Evolutionary conservation across 2,329 filamentous ascomycete species (phyloP).

Genomic region (Uncinocarpus reesii): DNA sequence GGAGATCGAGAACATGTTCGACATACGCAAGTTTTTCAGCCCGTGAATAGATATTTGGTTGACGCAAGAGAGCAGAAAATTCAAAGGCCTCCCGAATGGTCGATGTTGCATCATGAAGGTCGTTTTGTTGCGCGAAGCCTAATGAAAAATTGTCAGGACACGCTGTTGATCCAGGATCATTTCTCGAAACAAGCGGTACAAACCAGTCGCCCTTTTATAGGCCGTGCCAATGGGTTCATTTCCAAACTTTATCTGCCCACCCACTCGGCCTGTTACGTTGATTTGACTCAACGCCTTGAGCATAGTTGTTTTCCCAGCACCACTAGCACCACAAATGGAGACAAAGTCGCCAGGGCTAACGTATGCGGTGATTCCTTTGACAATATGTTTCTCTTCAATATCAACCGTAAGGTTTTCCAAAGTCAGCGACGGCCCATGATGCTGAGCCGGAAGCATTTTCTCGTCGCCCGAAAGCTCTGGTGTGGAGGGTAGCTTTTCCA

Average conservation of each 20-base stretch:
- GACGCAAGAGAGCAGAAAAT: conserved; percentile 56
- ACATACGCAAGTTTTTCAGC: conserved; percentile 58
- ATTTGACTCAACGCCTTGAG: conserved; percentile 68
- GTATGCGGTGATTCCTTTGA: conserved; percentile 64
- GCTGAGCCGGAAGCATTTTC: conserved; percentile 18
- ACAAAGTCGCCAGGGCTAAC: conserved; percentile 71
- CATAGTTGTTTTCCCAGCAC: conserved; percentile 74
- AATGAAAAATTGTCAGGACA: too few species aligned
- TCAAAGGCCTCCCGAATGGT: conserved; percentile 57
- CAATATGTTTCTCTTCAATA: conserved; percentile 46
- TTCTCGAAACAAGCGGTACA: conserved; percentile 38
- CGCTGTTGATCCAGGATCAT: too few species aligned
- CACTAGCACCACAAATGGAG: conserved; percentile 69
- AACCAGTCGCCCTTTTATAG: conserved; percentile 41
- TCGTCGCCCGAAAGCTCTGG: background rate
- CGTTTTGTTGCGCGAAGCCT: conserved; percentile 52
- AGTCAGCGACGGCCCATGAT: conserved; percentile 62
- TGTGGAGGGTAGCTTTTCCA: conserved; percentile 23
- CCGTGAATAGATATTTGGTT: conserved; percentile 47
- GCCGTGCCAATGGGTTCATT: conserved; percentile 50
- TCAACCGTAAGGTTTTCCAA: conserved; percentile 60
- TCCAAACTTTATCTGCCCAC: conserved; percentile 63
- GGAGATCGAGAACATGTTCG: conserved; percentile 54
- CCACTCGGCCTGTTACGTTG: conserved; percentile 53
- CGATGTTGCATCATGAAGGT: conserved; percentile 55